Evolutionary conservation across 2,329 filamentous ascomycete genomes (phyloP).

Genomic region (Lachnellula cervina): DNA sequence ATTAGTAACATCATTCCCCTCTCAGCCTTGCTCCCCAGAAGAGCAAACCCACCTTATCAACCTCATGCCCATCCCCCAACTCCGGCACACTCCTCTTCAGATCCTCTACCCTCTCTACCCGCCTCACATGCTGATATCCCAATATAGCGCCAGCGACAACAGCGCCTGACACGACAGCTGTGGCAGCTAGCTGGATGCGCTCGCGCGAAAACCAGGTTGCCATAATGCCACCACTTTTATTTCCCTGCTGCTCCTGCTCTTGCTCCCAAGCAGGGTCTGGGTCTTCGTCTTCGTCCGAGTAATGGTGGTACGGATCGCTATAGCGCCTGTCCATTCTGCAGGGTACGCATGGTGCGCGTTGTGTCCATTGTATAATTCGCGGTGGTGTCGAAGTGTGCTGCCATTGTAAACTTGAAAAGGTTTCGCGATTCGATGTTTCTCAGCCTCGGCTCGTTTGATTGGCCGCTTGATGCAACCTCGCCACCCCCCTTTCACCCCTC

Average conservation of each 20-base stretch:
- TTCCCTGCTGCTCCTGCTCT: background rate
- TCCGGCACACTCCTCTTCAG: constrained; percentile 58
- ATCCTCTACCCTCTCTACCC: constrained; percentile 48
- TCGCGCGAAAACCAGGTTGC: constrained; percentile 26
- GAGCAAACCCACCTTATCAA: constrained; percentile 35
- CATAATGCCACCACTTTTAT: constrained; percentile 15
- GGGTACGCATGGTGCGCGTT: constrained; percentile 4
- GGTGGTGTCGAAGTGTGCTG: too few relatives aligned
- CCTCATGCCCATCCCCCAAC: constrained; percentile 29
- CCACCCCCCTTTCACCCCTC: background rate
- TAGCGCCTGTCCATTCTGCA: background rate
- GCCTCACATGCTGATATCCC: constrained; percentile 56
- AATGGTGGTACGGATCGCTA: background rate
- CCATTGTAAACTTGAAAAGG: background rate
- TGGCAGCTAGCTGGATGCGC: constrained; percentile 58
- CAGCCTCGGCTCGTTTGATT: constrained; percentile 2
- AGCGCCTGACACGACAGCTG: constrained; percentile 61
- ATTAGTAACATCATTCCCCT: constrained; percentile 7
- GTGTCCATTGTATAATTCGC: background rate
- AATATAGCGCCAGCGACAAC: constrained; percentile 57
- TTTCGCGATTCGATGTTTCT: background rate
- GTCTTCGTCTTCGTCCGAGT: background rate
- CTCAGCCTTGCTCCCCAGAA: background rate
- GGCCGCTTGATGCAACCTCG: background rate
- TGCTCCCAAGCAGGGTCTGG: background rate